Evolutionary conservation across 257 asterid genomes (phyloP).

Genomic region (Nyctanthes arbortristis): DNA sequence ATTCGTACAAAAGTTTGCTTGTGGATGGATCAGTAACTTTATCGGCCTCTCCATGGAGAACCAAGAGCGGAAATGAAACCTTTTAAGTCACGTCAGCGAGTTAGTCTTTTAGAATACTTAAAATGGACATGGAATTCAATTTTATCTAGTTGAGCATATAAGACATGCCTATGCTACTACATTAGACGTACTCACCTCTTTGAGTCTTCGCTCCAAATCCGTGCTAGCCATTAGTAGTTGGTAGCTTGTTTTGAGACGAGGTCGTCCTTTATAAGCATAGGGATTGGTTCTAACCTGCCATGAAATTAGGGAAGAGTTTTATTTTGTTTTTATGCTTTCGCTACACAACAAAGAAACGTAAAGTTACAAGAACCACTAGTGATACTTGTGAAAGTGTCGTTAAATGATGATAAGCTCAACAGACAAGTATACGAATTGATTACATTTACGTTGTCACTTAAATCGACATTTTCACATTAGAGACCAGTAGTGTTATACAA

Average conservation of each 20-base stretch:
- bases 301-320: too few relatives aligned
- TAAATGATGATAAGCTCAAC: too few relatives aligned
- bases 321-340: too few relatives aligned
- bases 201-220: slow-evolving; percentile 70
- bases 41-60: slow-evolving; percentile 62
- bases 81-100: neutral
- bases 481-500: too few relatives aligned
- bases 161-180: neutral
- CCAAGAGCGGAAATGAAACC: slow-evolving; percentile 60
- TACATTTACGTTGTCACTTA: too few relatives aligned
- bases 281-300: slow-evolving; percentile 76
- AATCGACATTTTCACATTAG: too few relatives aligned
- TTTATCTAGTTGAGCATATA: neutral
- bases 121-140: neutral
- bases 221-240: slow-evolving; percentile 59
- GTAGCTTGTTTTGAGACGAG: slow-evolving; percentile 77
- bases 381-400: too few relatives aligned
- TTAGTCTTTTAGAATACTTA: neutral
- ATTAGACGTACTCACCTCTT: slow-evolving; percentile 44
- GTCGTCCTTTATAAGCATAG: slow-evolving; percentile 85
- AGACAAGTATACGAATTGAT: too few relatives aligned
- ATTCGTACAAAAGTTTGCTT: slow-evolving; percentile 58
- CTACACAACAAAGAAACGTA: neutral
- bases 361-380: too few relatives aligned
- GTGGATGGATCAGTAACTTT: slow-evolving; percentile 65